phyloP scores from a whole-genome alignment of 164 flowering plant species.

The Vitis cinerea region DNA sequence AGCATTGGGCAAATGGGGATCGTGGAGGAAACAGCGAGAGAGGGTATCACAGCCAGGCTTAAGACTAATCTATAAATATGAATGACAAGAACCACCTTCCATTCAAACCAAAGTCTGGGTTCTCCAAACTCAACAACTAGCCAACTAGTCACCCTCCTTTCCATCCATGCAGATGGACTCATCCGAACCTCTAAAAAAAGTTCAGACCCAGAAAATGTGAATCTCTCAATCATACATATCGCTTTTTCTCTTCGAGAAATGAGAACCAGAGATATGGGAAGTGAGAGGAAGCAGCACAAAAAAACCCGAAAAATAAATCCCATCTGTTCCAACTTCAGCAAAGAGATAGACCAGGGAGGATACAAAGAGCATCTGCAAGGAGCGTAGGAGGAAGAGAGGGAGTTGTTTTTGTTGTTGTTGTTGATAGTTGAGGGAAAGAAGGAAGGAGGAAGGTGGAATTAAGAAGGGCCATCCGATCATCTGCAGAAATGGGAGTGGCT shows the following conservation, averaged over 20 bases:
- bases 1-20: no score
- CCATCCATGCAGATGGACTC: background rate
- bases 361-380: background rate
- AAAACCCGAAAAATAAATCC: background rate
- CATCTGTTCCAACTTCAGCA: background rate
- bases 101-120: conserved; percentile 12
- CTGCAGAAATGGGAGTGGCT: conserved; percentile 42
- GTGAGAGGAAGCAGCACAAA: background rate
- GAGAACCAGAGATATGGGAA: background rate
- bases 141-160: conserved; percentile 5
- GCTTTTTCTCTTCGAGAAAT: background rate
- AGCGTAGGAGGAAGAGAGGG: background rate
- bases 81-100: conserved; percentile 9
- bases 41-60: no score
- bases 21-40: no score
- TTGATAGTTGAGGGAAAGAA: background rate
- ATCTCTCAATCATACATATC: background rate
- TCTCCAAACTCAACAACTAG: conserved; percentile 11
- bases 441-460: no score
- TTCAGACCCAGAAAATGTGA: background rate
- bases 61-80: no score
- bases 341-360: background rate
- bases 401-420: background rate
- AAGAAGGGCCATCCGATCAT: background rate
- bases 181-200: no score